Base-by-base conservation (phyloP, 176 grass and related monocot species). In the Phoenix roebelenii region DNA sequence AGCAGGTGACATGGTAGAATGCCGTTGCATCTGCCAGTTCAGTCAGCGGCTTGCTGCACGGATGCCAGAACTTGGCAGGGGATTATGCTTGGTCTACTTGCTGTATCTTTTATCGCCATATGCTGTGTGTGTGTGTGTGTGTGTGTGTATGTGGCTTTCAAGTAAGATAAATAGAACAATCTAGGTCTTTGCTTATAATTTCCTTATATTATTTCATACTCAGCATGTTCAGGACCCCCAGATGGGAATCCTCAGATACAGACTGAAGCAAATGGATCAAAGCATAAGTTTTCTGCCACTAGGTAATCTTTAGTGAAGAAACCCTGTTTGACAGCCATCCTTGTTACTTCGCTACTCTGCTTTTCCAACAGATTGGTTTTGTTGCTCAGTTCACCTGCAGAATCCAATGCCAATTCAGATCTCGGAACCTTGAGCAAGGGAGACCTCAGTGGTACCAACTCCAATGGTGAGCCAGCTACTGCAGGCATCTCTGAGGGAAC, bases 391-490 rank as follows among this genome's bases (percentile, higher is more conserved):
- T 61, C 12, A 51, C 62, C 49, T 28, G 69, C 71, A 61, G 72
- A 66, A 53, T 80, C 72, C 51, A 88, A 88, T 5, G 66, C 59
- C 55, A 80, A 85, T 23, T 82, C 87, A 18, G 75, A 80, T 50
- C 23, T 85, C 24, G 82, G 83, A 61, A 83, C 76, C 3, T 85
- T 79, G 1, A 67, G 52, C 26, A 77, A 79, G 35, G 84, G 83
- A 54, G 79, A 79, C 15, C 81, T 75, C 10, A 79, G 83, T 58
- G 75, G 26, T 60, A 88, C 72, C 35, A 82, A 83, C 69, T 83
- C 60, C 19, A 78, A 64, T 69, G 77, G 65, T 23, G 65, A 55
- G 4, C 25, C 24, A 29, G 55, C 65, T 44, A 22, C 49, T 0
- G 17, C 22, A 49, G 58, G 9, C 35, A 10, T 24, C 4, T 20